Evolutionary conservation across 2,329 filamentous ascomycete genomes (phyloP).

Genomic region (Alternaria rosae): DNA sequence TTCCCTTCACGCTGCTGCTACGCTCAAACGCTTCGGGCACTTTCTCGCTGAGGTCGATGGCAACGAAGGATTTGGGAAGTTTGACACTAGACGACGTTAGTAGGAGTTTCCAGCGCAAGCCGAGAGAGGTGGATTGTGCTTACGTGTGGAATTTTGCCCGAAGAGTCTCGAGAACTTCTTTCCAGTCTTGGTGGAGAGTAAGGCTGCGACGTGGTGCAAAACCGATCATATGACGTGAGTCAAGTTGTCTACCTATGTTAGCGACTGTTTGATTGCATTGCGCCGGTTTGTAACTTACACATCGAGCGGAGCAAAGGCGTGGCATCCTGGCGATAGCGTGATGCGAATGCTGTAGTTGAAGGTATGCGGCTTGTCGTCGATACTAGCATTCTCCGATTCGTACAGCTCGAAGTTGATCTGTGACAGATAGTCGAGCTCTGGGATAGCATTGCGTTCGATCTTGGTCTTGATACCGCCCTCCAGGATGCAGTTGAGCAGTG

Average conservation of each 20-base stretch:
- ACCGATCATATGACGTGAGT: constrained; percentile 95
- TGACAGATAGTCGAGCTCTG: constrained; percentile 94
- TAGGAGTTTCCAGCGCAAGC: background rate
- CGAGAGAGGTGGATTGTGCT: constrained; percentile 47
- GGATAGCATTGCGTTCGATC: constrained; percentile 92
- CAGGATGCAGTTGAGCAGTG: constrained; percentile 94
- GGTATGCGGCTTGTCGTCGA: constrained; percentile 68
- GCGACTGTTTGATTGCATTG: background rate
- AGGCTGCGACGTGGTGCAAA: constrained; percentile 89
- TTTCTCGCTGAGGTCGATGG: constrained; percentile 60
- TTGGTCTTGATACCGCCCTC: constrained; percentile 97
- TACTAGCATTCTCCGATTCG: constrained; percentile 79
- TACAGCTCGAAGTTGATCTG: constrained; percentile 99
- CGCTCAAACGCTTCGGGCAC: constrained; percentile 54
- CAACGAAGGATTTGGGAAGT: constrained; percentile 60
- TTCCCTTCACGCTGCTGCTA: constrained; percentile 21
- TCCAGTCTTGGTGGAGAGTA: constrained; percentile 93
- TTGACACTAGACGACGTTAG: constrained; percentile 51
- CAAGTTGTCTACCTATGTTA: constrained; percentile 68
- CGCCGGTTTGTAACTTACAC: constrained; percentile 57
- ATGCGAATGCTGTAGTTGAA: constrained; percentile 97
- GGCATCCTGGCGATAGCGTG: constrained; percentile 92
- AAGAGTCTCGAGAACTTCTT: constrained; percentile 93
- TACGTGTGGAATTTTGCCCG: constrained; percentile 95
- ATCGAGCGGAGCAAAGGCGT: constrained; percentile 94